Evolutionary conservation across 768 basidiomycete species (phyloP).

Genomic region (Mycena maculata): DNA sequence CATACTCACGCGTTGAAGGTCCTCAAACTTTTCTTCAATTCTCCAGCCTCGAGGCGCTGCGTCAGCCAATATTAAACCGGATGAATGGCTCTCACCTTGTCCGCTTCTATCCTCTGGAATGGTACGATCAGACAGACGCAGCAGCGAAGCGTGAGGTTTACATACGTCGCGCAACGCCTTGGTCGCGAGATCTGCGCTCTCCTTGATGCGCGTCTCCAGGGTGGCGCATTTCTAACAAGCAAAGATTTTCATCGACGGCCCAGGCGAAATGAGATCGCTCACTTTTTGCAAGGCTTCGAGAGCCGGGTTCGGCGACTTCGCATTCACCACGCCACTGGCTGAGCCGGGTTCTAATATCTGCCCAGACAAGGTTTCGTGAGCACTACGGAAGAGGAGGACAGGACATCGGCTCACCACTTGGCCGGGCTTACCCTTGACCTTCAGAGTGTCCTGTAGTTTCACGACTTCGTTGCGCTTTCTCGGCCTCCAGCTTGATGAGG

Average conservation of each 20-base stretch:
- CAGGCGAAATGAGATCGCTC: too few species aligned
- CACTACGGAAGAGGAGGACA: too few species aligned
- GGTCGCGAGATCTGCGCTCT: constrained; percentile 1
- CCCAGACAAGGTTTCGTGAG: too few species aligned
- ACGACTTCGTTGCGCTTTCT: not conserved
- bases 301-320: not conserved
- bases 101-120: not conserved
- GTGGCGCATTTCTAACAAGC: constrained; percentile 6
- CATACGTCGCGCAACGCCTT: constrained; percentile 14
- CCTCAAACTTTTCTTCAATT: not conserved
- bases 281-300: not conserved
- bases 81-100: not conserved
- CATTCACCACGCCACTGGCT: not conserved
- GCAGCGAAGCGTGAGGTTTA: not conserved
- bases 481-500: not conserved
- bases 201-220: not conserved
- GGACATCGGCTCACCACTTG: not conserved
- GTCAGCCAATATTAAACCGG: not conserved
- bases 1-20: not conserved
- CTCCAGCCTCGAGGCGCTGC: not conserved
- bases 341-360: not conserved
- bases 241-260: not conserved
- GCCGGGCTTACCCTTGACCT: not conserved
- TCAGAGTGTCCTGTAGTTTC: not conserved
- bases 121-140: not conserved